Evolutionary conservation across 2,329 filamentous ascomycete species (phyloP), one percentile per base, ranked within the genome.

Genomic region (Fusarium sulawesiense): DNA sequence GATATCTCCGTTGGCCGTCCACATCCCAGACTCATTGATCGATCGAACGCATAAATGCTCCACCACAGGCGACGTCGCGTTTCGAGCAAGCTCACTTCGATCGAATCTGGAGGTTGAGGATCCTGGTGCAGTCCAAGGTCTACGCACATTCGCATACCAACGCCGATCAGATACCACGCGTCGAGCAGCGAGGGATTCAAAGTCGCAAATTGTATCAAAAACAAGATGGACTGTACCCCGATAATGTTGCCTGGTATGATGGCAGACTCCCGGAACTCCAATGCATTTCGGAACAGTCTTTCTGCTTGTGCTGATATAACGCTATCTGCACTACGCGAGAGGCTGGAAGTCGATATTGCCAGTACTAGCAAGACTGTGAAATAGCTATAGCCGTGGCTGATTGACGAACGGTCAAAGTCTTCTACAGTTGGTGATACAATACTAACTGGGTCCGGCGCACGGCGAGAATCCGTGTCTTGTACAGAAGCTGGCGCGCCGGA

Each of bases 1-100:
- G 61, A 64, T n/a, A 64, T 64, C 12, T 64, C 61, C 0, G 61
- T 64, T 1, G 61, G 61, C 0, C 61, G 51, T 8, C 61, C 59
- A 12, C 61, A 64, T 2, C 61, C 61, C 4, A 64, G 32, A 16
- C 61, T 64, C 60, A 64, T 64, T 2, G 61, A 64, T 2, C 61
- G 40, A 2, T 64, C 61, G 4, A 64, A 64, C 0, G 61, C 49
- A 16, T 64, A 64, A 11, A 58, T 23, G 1, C 61, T 64, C 60
- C 61, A 64, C 61, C 60, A 64, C 0, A 64, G 21, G 7, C 61
- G 61, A 1, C 60, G 60, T 1, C 61, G 7, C 20, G 61, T 64
- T 9, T 64, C 60, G 5, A 64, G 2, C 0, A 64, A 29, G 9
- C 61, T 64, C 0, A 25, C 44, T 2, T 47, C 37, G 1, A 64